A percentile compares a stretch with the other conserved stretches of the same genome.
Conservation (phyloP, 2,329 filamentous ascomycete species). For the Lachnellula occidentalis region DNA sequence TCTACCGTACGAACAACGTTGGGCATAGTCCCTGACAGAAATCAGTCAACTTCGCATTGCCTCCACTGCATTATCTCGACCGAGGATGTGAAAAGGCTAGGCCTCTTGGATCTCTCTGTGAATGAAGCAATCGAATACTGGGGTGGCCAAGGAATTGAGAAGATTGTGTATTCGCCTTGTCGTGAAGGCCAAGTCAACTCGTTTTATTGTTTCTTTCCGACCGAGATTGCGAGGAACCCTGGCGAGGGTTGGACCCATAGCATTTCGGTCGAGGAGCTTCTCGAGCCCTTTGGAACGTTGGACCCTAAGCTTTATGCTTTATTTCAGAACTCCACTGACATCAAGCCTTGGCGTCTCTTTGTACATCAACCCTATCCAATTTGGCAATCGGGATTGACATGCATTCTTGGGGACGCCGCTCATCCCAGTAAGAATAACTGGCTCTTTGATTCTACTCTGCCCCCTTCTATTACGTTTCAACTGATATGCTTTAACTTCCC, state of each 20-base stretch:
- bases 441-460: too few species aligned
- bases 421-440: constrained; percentile 42
- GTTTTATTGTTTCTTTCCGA: constrained; percentile 37
- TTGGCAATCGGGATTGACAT: constrained; percentile 44
- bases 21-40: constrained; percentile 39
- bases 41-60: constrained; percentile 35
- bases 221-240: constrained; percentile 18
- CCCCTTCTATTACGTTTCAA: too few species aligned
- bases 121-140: constrained; percentile 29
- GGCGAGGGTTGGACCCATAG: constrained; percentile 26
- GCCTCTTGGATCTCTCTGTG: constrained; percentile 19
- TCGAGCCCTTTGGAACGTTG: constrained; percentile 54
- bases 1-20: constrained; percentile 57
- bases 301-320: constrained; percentile 35
- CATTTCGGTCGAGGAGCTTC: constrained; percentile 48
- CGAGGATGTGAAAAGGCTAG: constrained; percentile 20
- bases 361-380: constrained; percentile 55
- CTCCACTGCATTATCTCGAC: constrained; percentile 33
- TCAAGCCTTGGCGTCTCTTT: constrained; percentile 26
- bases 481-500: too few species aligned
- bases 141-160: constrained; percentile 36
- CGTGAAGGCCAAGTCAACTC: constrained; percentile 33
- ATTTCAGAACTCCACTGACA: constrained; percentile 26
- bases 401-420: constrained; percentile 58
- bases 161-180: constrained; percentile 37